These are phyloP conservation scores for Reutealis trisperma DNA, from an alignment of 345 rosid species.

Conservation along the genomic window DNA sequence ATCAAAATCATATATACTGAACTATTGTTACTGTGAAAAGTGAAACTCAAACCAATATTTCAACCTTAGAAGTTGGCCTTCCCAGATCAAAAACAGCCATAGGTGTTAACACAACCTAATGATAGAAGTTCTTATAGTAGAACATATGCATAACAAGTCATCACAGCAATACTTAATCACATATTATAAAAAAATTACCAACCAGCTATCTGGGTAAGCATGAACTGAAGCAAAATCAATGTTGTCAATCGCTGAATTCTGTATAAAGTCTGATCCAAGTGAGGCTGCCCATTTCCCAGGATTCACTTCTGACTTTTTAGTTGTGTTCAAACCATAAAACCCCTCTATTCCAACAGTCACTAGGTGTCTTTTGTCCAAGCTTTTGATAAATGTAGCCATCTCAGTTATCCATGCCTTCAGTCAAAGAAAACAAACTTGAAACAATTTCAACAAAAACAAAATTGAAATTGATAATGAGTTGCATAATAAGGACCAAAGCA, in stretches of 20 bases:
- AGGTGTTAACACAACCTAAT: not conserved
- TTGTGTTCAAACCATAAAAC: conserved; percentile 39
- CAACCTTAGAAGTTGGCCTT: not conserved
- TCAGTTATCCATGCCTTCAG: conserved; percentile 50
- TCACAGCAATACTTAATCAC: not conserved
- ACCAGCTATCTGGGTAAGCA: conserved; percentile 60
- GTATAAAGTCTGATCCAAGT: conserved; percentile 50
- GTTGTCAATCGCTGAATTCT: conserved; percentile 38
- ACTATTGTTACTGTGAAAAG: not conserved
- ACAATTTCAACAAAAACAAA: not conserved
- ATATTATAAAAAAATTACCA: conserved; percentile 18
- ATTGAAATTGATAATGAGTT: not conserved
- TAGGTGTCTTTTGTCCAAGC: conserved; percentile 46
- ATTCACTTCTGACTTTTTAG: conserved; percentile 33
- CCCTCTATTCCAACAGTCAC: conserved; percentile 51
- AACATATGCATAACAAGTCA: not conserved
- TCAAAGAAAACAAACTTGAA: conserved; percentile 2
- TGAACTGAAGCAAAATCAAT: conserved; percentile 58
- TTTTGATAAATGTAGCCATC: conserved; percentile 51
- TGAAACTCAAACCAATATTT: not conserved
- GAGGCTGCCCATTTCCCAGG: conserved; percentile 56
- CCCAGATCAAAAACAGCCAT: not conserved
- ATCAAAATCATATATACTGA: not conserved
- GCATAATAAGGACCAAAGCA: not conserved
- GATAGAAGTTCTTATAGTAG: not conserved